A percentile compares a stretch with the other conserved stretches of the same genome.
phyloP scores from a whole-genome alignment of 371 early-diverging fungal genomes.

The Sporodiniella umbellata region DNA sequence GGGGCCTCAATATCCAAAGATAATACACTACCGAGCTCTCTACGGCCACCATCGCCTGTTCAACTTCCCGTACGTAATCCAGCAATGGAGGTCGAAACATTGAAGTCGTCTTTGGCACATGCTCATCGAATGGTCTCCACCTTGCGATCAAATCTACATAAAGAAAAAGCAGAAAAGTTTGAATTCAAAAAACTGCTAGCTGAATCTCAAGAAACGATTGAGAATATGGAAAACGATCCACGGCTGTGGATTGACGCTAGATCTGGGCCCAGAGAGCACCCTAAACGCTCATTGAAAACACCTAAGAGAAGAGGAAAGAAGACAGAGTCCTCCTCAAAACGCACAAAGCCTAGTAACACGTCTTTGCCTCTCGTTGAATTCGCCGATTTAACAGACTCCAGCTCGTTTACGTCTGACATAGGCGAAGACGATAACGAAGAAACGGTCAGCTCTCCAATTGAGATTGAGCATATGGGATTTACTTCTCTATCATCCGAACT shows the following conservation, averaged over 20 bases:
- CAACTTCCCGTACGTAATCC: constrained; percentile 22
- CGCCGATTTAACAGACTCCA: constrained; percentile 15
- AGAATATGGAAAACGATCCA: constrained; percentile 57
- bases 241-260: constrained; percentile 40
- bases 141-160: constrained; percentile 38
- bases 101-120: constrained; percentile 42
- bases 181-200: constrained; percentile 60
- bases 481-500: constrained; percentile 26
- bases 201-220: constrained; percentile 61
- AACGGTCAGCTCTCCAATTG: not conserved
- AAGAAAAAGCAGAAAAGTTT: constrained; percentile 58
- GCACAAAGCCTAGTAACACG: constrained; percentile 1
- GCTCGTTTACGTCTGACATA: constrained; percentile 25
- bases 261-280: constrained; percentile 8
- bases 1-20: constrained; percentile 11
- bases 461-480: constrained; percentile 10
- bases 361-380: constrained; percentile 6
- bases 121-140: constrained; percentile 48
- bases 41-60: constrained; percentile 26
- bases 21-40: constrained; percentile 9
- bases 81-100: constrained; percentile 43
- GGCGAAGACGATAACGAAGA: constrained; percentile 19
- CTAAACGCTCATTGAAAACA: constrained; percentile 8
- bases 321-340: constrained; percentile 1
- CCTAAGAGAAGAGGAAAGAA: constrained; percentile 6